These are phyloP conservation scores for Lycium barbarum DNA, from an alignment of 257 asterid species.

Conservation along the genomic window DNA sequence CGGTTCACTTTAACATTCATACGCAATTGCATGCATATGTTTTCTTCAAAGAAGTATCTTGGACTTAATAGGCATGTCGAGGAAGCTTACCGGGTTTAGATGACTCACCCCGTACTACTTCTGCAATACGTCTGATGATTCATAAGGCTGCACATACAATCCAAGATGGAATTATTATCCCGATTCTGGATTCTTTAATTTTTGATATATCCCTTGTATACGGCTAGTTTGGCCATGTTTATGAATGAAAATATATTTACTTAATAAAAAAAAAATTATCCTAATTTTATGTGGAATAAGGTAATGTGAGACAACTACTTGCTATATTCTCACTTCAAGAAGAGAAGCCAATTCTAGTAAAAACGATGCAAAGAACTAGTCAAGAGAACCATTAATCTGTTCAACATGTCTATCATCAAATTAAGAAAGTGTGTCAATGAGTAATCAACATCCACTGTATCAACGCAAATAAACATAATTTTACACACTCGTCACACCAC, in stretches of 20 bases:
- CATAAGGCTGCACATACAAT: not conserved
- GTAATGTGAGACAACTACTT: not conserved
- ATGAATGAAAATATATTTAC: too few species aligned
- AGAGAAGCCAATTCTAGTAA: not conserved
- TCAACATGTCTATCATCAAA: not conserved
- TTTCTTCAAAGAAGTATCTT: not conserved
- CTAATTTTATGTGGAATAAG: not conserved
- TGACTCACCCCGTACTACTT: not conserved
- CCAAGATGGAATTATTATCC: not conserved
- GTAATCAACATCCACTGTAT: slow-evolving; percentile 7
- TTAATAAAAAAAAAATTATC: not conserved
- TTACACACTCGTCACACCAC: not conserved
- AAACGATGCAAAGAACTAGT: not conserved
- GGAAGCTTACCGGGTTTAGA: not conserved
- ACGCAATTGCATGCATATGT: not conserved
- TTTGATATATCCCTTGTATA: too few species aligned
- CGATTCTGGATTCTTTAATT: too few species aligned
- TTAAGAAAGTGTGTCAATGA: not conserved
- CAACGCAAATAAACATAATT: not conserved
- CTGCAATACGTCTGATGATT: slow-evolving; percentile 1
- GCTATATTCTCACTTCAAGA: not conserved
- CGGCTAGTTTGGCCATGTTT: too few species aligned
- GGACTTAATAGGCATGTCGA: not conserved
- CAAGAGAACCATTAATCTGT: slow-evolving; percentile 3
- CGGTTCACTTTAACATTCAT: not conserved